phyloP scores from a whole-genome alignment of 495 filamentous ascomycete genomes.

The Pyrenopolyporus hunteri region DNA sequence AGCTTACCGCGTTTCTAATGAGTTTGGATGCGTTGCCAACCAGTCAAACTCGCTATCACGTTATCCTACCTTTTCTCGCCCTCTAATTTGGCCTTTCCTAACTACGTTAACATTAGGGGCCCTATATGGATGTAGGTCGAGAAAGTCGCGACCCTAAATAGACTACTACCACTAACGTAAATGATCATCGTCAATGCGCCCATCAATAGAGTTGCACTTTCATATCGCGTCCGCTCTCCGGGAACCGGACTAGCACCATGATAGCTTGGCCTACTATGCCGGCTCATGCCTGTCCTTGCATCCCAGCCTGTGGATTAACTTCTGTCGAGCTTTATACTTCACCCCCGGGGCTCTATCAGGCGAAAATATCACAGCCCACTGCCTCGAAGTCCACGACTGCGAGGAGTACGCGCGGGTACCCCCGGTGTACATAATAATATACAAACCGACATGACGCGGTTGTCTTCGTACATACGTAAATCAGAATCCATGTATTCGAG shows the following conservation, averaged over 20 bases:
- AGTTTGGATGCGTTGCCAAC: slow-evolving; percentile 22
- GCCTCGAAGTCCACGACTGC: neutral
- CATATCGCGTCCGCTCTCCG: slow-evolving; percentile 36
- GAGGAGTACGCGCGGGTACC: neutral
- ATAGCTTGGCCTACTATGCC: slow-evolving; percentile 36
- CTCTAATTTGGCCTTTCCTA: slow-evolving; percentile 30
- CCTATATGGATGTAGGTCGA: slow-evolving; percentile 28
- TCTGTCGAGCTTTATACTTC: slow-evolving; percentile 15
- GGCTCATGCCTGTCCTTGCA: slow-evolving; percentile 20
- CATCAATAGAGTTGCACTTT: slow-evolving; percentile 38
- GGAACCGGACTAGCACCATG: slow-evolving; percentile 32
- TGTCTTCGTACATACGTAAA: slow-evolving; percentile 1
- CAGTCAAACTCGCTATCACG: slow-evolving; percentile 25
- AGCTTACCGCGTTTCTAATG: slow-evolving; percentile 35
- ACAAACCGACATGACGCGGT: slow-evolving; percentile 6
- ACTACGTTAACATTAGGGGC: slow-evolving; percentile 19
- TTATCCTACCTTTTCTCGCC: slow-evolving; percentile 14
- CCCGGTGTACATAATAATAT: neutral
- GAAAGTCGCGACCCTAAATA: slow-evolving; percentile 21
- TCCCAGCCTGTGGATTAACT: slow-evolving; percentile 13
- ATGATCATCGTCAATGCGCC: slow-evolving; percentile 40
- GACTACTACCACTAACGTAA: slow-evolving; percentile 14
- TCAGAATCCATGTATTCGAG: neutral
- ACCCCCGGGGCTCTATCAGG: slow-evolving; percentile 10
- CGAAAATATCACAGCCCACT: neutral